phyloP scores from a whole-genome alignment of 495 filamentous ascomycete genomes.

The Aspergillus funiculosus region DNA sequence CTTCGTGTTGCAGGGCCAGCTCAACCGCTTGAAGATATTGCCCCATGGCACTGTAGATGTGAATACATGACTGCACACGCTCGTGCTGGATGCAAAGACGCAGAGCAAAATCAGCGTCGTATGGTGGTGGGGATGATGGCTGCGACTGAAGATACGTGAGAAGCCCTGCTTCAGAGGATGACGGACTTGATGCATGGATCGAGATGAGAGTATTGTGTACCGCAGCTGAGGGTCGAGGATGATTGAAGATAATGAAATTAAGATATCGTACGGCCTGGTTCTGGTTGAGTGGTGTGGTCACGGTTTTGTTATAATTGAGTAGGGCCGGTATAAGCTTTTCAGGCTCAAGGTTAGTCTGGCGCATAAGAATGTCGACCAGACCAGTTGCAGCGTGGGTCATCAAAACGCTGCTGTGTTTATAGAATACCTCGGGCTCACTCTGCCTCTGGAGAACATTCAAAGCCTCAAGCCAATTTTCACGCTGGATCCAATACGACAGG shows the following conservation, averaged over 20 bases:
- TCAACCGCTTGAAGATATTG: slow-evolving; percentile 90
- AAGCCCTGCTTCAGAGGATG: slow-evolving; percentile 74
- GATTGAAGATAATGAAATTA: slow-evolving; percentile 84
- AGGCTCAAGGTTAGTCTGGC: slow-evolving; percentile 81
- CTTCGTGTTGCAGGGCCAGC: slow-evolving; percentile 78
- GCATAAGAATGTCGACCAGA: slow-evolving; percentile 87
- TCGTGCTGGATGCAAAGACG: slow-evolving; percentile 90
- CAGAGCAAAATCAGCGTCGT: slow-evolving; percentile 96
- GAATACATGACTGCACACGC: slow-evolving; percentile 85
- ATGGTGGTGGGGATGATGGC: slow-evolving; percentile 66
- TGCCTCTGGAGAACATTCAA: slow-evolving; percentile 85
- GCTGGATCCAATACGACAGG: slow-evolving; percentile 92
- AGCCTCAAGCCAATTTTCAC: slow-evolving; percentile 89
- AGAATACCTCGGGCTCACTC: slow-evolving; percentile 86
- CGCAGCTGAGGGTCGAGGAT: slow-evolving; percentile 75
- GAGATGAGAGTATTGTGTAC: slow-evolving; percentile 96
- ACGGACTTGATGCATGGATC: slow-evolving; percentile 84
- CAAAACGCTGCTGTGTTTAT: slow-evolving; percentile 90
- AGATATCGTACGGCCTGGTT: slow-evolving; percentile 96
- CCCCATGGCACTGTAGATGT: slow-evolving; percentile 93
- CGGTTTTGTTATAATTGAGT: slow-evolving; percentile 82
- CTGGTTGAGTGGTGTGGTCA: slow-evolving; percentile 46
- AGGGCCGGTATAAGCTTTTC: slow-evolving; percentile 87
- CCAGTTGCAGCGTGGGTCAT: slow-evolving; percentile 83
- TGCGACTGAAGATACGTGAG: slow-evolving; percentile 80